Evolutionary conservation across 2,329 filamentous ascomycete species (phyloP).

Genomic region (Phyllosticta ampelicida): DNA sequence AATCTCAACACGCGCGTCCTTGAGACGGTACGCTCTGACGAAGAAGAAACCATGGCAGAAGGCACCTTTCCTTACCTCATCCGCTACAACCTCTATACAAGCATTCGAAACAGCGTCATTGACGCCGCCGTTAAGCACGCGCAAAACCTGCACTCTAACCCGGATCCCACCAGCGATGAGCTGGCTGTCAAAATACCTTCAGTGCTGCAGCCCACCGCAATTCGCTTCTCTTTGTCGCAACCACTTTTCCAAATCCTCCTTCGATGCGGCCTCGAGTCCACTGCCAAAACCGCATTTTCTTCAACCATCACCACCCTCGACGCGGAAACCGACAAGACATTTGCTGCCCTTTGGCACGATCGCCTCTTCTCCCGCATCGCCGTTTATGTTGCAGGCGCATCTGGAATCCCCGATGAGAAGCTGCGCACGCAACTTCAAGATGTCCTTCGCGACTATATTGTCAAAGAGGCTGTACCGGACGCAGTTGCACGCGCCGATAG

Average conservation of each 20-base stretch:
- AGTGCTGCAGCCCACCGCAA: neutral
- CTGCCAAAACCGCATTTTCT: constrained; percentile 2
- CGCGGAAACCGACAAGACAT: constrained; percentile 19
- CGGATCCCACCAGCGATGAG: neutral
- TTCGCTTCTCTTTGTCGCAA: neutral
- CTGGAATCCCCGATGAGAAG: constrained; percentile 20
- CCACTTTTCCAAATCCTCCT: constrained; percentile 7
- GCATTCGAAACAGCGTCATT: neutral
- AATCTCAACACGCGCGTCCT: neutral
- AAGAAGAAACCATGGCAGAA: constrained; percentile 1
- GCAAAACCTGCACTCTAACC: neutral
- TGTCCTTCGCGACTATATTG: constrained; percentile 20
- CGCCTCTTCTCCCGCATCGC: constrained; percentile 18
- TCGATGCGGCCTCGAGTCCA: constrained; percentile 2
- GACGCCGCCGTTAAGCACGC: neutral
- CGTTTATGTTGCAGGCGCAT: constrained; percentile 20
- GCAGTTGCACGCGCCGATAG: constrained; percentile 20
- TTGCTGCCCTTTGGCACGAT: constrained; percentile 24
- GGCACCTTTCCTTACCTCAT: constrained; percentile 8
- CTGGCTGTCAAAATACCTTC: neutral
- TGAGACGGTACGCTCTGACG: neutral
- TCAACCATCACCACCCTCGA: constrained; percentile 18
- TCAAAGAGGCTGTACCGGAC: constrained; percentile 25
- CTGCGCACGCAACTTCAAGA: constrained; percentile 24
- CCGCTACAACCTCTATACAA: neutral